phyloP scores from a whole-genome alignment of 306 rosid species.

The Astragalus membranaceus region DNA sequence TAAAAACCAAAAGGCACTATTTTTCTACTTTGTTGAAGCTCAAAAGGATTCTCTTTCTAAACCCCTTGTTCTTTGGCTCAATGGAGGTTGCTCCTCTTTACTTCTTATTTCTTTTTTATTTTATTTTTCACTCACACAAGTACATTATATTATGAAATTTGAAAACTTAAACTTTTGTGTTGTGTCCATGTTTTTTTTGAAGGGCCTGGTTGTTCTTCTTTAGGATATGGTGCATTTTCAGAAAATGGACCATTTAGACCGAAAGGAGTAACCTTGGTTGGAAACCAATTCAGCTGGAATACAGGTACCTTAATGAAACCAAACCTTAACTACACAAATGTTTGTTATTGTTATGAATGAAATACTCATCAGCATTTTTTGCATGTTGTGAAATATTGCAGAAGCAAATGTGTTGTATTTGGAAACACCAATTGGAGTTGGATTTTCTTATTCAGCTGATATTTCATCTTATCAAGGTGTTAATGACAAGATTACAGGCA shows the following conservation, averaged over 20 bases:
- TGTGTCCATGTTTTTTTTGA: slow-evolving; percentile 12
- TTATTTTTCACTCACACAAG: neutral
- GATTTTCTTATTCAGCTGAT: slow-evolving; percentile 51
- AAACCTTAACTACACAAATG: neutral
- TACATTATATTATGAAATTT: neutral
- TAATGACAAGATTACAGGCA: slow-evolving; percentile 60
- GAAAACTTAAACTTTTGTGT: neutral
- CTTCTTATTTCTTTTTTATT: neutral
- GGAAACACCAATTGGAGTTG: slow-evolving; percentile 74
- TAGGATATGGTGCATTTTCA: slow-evolving; percentile 80
- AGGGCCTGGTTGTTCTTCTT: slow-evolving; percentile 93
- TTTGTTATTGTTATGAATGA: neutral
- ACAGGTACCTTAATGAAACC: slow-evolving; percentile 14
- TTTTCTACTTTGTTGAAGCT: slow-evolving; percentile 67
- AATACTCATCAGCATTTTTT: slow-evolving; percentile 5
- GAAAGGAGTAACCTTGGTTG: slow-evolving; percentile 49
- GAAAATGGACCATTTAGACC: slow-evolving; percentile 88
- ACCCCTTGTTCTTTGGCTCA: slow-evolving; percentile 83
- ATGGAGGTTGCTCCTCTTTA: slow-evolving; percentile 56
- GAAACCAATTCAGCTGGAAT: slow-evolving; percentile 74
- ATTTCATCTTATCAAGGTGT: slow-evolving; percentile 49
- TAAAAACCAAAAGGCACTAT: slow-evolving; percentile 31
- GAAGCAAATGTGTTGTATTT: slow-evolving; percentile 66
- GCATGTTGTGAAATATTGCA: slow-evolving; percentile 9
- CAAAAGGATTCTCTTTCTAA: slow-evolving; percentile 46